These are phyloP conservation scores for Epichloe uncinata DNA, from an alignment of 2,329 filamentous ascomycete genomes.

Conservation along the genomic window DNA sequence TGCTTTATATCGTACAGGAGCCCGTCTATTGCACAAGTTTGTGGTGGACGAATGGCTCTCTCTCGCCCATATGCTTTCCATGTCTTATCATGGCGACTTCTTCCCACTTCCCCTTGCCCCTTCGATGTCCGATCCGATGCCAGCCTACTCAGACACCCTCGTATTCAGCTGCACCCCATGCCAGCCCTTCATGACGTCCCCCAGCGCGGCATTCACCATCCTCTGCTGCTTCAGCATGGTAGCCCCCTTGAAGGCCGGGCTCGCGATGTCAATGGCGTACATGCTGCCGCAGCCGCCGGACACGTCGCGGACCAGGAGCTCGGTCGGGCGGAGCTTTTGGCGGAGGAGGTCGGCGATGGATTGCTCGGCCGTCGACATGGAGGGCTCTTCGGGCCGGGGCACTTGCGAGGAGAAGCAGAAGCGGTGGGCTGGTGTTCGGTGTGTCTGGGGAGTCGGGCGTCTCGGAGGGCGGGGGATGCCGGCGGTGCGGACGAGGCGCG, in stretches of 20 bases:
- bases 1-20: neutral
- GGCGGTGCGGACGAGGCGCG: too few relatives aligned
- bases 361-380: conserved; percentile 38
- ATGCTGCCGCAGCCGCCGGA: conserved; percentile 77
- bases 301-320: conserved; percentile 59
- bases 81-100: neutral
- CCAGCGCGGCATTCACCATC: conserved; percentile 62
- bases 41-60: too few relatives aligned
- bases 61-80: too few relatives aligned
- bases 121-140: neutral
- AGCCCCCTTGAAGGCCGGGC: conserved; percentile 55
- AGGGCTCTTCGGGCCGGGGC: conserved; percentile 2
- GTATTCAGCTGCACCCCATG: conserved; percentile 74
- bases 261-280: conserved; percentile 72
- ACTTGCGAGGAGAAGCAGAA: too few relatives aligned
- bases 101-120: neutral
- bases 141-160: conserved; percentile 26
- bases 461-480: too few relatives aligned
- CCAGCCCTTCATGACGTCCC: conserved; percentile 67
- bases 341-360: conserved; percentile 42
- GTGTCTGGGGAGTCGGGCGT: too few relatives aligned
- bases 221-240: conserved; percentile 71
- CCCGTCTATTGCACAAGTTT: too few relatives aligned
- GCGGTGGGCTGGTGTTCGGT: neutral
- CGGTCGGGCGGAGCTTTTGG: conserved; percentile 35